Evolutionary conservation across 2,329 filamentous ascomycete genomes (phyloP).

Genomic region (Neonectria ditissima): DNA sequence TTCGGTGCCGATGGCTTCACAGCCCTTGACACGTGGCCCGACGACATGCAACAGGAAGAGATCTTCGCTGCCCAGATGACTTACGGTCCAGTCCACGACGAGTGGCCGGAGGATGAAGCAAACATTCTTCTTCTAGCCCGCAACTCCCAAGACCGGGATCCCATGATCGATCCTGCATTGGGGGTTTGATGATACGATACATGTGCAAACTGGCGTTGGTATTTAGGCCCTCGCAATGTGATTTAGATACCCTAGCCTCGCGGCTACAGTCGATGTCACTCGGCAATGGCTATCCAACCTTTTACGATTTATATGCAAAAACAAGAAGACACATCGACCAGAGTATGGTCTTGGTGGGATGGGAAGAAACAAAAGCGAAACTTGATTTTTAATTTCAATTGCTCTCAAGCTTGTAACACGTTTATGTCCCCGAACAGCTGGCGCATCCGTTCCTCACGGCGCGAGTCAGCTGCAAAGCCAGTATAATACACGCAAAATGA

Average conservation of each 20-base stretch:
- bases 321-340: neutral
- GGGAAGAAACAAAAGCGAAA: conserved; percentile 6
- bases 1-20: conserved; percentile 39
- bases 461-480: conserved; percentile 7
- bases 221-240: conserved; percentile 27
- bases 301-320: conserved; percentile 30
- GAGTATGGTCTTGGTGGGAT: neutral
- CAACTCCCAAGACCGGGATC: conserved; percentile 41
- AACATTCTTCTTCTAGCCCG: conserved; percentile 56
- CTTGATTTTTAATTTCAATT: conserved; percentile 19
- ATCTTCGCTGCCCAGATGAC: conserved; percentile 52
- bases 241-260: conserved; percentile 41
- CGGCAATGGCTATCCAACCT: conserved; percentile 1
- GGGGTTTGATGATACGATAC: conserved; percentile 21
- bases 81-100: conserved; percentile 49
- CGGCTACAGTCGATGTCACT: conserved; percentile 26
- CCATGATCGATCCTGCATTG: conserved; percentile 50
- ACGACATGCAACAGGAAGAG: conserved; percentile 43
- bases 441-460: conserved; percentile 12
- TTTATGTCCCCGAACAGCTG: conserved; percentile 35
- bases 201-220: conserved; percentile 22
- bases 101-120: conserved; percentile 59
- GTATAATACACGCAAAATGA: neutral
- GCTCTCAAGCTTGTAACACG: conserved; percentile 2
- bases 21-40: conserved; percentile 41